These are phyloP conservation scores for Tylopilus orsonianus DNA, from an alignment of 1,284 basidiomycete species.

Conservation along the genomic window DNA sequence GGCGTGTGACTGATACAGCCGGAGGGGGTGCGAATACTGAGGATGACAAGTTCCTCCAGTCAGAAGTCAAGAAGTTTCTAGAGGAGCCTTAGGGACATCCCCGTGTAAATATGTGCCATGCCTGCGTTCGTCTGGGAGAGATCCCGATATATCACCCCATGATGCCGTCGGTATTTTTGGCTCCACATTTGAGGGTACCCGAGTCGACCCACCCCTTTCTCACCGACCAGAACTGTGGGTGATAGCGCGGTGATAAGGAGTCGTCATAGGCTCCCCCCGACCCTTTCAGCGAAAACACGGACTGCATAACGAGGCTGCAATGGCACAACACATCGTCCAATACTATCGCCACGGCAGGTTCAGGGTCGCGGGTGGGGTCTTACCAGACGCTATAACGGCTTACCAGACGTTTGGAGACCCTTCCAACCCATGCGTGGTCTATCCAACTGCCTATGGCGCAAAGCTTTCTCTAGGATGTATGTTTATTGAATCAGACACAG, in stretches of 20 bases:
- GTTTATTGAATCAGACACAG: background rate
- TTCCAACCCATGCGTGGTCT: constrained; percentile 21
- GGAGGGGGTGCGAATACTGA: constrained; percentile 41
- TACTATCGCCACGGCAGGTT: constrained; percentile 27
- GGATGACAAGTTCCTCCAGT: constrained; percentile 40
- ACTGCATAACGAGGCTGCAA: background rate
- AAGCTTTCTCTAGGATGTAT: constrained; percentile 23
- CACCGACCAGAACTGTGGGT: background rate
- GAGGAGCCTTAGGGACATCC: constrained; percentile 20
- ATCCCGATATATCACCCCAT: too few species aligned
- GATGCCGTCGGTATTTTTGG: too few species aligned
- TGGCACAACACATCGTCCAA: constrained; percentile 12
- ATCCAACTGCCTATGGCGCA: constrained; percentile 22
- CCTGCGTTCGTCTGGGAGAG: too few species aligned
- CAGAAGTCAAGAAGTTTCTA: constrained; percentile 40
- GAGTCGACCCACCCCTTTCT: too few species aligned
- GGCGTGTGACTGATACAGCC: constrained; percentile 26
- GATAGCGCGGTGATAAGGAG: too few species aligned
- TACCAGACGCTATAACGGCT: constrained; percentile 25
- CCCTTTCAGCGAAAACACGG: background rate
- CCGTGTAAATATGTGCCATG: constrained; percentile 17
- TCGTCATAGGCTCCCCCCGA: background rate
- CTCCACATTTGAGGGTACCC: too few species aligned
- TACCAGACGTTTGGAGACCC: constrained; percentile 24
- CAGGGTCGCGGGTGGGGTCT: constrained; percentile 22